Conservation (phyloP, 164 flowering plant genomes). For the Sedum album region DNA sequence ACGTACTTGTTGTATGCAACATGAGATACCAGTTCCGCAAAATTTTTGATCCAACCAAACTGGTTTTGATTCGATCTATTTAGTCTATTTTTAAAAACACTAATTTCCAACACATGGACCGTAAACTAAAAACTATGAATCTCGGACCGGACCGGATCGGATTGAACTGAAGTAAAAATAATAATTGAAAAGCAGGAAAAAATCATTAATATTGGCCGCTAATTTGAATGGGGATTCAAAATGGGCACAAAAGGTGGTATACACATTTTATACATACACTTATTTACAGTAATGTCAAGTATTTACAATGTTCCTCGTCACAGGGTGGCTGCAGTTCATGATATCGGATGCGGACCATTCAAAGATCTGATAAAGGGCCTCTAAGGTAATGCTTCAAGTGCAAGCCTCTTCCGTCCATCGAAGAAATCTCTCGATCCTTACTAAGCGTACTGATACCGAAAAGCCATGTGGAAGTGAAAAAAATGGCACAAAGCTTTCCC, state of each 20-base stretch:
- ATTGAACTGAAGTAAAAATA: too few relatives aligned
- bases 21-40: too few relatives aligned
- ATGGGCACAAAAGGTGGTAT: background rate
- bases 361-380: background rate
- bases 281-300: background rate
- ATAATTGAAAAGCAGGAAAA: too few relatives aligned
- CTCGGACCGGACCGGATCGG: too few relatives aligned
- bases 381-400: constrained; percentile 1
- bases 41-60: too few relatives aligned
- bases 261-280: background rate
- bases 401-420: background rate
- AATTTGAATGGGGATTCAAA: background rate
- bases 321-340: background rate
- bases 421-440: background rate
- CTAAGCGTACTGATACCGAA: background rate
- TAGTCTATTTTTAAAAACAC: too few relatives aligned
- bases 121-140: too few relatives aligned
- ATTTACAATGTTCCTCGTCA: background rate
- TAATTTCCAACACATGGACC: too few relatives aligned
- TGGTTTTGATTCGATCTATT: too few relatives aligned
- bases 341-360: background rate
- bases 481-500: constrained; percentile 28
- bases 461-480: constrained; percentile 16
- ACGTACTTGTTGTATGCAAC: too few relatives aligned
- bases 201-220: background rate